Conservation (phyloP, 1,284 basidiomycete genomes). For the Sphaerobolus stellatus region DNA sequence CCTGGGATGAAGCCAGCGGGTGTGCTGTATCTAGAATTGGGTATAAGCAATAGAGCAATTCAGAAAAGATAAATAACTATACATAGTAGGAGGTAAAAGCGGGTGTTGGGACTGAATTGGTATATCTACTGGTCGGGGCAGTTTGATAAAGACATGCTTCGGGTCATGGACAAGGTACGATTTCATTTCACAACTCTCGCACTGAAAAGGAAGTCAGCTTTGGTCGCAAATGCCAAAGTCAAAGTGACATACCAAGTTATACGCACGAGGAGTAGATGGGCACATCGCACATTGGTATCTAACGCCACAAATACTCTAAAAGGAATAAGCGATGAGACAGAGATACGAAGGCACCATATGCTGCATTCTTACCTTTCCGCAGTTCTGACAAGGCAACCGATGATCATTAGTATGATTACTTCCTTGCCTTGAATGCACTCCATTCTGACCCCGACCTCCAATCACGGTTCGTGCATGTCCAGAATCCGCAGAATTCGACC, state of each 20-base stretch:
- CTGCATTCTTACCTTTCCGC: constrained; percentile 48
- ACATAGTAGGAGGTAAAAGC: constrained; percentile 68
- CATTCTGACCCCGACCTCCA: constrained; percentile 35
- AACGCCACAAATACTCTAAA: constrained; percentile 62
- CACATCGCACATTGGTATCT: constrained; percentile 80
- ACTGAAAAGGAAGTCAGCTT: constrained; percentile 48
- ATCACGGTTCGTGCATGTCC: constrained; percentile 65
- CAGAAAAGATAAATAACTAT: constrained; percentile 7
- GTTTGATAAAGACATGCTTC: constrained; percentile 82
- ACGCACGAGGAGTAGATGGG: constrained; percentile 58
- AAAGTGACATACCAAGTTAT: constrained; percentile 56
- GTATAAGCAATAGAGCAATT: constrained; percentile 2
- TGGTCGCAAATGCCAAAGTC: background rate
- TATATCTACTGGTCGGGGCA: constrained; percentile 72
- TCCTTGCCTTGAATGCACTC: constrained; percentile 17
- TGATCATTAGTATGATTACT: constrained; percentile 47
- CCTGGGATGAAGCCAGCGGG: constrained; percentile 59
- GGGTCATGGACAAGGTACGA: constrained; percentile 81
- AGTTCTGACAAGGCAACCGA: constrained; percentile 57
- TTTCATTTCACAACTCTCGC: constrained; percentile 70
- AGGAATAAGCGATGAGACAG: background rate
- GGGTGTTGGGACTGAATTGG: constrained; percentile 60
- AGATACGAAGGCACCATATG: background rate
- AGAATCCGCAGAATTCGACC: constrained; percentile 57
- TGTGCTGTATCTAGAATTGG: constrained; percentile 53